Conservation (phyloP, 495 filamentous ascomycete species). For the Sphaerosporella brunnea region DNA sequence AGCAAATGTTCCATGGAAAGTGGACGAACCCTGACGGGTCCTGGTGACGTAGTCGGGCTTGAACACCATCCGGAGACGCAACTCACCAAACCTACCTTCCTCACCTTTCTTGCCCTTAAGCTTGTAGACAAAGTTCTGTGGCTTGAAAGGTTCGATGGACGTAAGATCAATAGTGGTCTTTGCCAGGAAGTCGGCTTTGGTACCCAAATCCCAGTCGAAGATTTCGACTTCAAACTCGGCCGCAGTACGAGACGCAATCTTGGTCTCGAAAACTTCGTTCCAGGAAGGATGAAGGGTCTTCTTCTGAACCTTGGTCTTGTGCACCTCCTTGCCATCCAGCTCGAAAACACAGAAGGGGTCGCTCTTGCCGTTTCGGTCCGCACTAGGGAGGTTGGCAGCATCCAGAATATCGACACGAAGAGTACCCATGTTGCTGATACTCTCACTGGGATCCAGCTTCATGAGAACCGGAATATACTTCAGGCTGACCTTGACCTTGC, state of each 20-base stretch:
- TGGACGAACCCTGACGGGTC: constrained; percentile 73
- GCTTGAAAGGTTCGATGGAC: constrained; percentile 65
- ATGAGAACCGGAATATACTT: constrained; percentile 90
- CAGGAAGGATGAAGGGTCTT: constrained; percentile 88
- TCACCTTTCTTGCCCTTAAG: constrained; percentile 79
- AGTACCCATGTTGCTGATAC: constrained; percentile 95
- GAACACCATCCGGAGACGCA: constrained; percentile 79
- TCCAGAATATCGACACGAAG: constrained; percentile 83
- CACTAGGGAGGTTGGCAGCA: constrained; percentile 69
- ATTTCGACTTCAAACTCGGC: constrained; percentile 72
- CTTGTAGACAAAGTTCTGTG: constrained; percentile 49
- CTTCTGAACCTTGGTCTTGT: constrained; percentile 88
- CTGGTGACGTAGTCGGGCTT: constrained; percentile 81
- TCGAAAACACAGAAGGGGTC: constrained; percentile 94
- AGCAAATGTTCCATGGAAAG: constrained; percentile 82
- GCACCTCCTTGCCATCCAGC: constrained; percentile 66
- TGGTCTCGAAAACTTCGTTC: constrained; percentile 87
- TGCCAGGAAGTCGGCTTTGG: constrained; percentile 71
- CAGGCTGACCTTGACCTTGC: constrained; percentile 71
- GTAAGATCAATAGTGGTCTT: constrained; percentile 59
- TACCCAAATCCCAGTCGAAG: constrained; percentile 89
- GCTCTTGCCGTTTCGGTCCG: constrained; percentile 88
- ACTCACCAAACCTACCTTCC: constrained; percentile 73
- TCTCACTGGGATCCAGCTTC: constrained; percentile 82
- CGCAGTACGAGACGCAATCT: constrained; percentile 62